Conservation (phyloP, 805 yeast genomes). For the Yamadazyma sp. region DNA sequence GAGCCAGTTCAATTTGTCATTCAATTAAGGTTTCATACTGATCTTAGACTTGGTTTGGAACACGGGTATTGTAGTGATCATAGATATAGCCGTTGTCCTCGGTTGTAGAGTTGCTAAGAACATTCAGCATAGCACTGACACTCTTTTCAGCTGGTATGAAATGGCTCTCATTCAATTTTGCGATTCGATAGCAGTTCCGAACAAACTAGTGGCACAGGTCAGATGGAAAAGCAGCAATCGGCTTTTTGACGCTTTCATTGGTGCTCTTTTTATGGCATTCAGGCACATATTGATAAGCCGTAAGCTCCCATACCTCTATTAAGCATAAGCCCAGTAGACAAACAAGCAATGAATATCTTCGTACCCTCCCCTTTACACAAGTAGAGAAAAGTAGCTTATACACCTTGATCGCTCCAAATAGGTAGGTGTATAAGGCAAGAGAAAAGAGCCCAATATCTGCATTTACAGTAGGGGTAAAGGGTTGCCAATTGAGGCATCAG, state of each 20-base stretch:
- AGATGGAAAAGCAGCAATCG: slow-evolving; percentile 35
- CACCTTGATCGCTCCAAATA: slow-evolving; percentile 1
- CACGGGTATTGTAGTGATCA: too few species aligned
- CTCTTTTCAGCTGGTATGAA: slow-evolving; percentile 1
- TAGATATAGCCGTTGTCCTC: slow-evolving; percentile 27
- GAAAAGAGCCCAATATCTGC: neutral
- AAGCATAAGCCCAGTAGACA: slow-evolving; percentile 16
- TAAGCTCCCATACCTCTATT: slow-evolving; percentile 22
- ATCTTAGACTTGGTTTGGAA: too few species aligned
- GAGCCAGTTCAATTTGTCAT: too few species aligned
- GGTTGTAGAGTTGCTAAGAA: slow-evolving; percentile 18
- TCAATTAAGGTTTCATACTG: too few species aligned
- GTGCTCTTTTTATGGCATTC: slow-evolving; percentile 11
- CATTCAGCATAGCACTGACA: slow-evolving; percentile 9
- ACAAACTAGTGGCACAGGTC: slow-evolving; percentile 39
- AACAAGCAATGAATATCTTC: slow-evolving; percentile 17
- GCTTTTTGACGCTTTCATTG: slow-evolving; percentile 15
- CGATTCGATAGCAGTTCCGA: neutral
- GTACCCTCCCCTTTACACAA: slow-evolving; percentile 3
- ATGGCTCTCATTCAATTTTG: slow-evolving; percentile 2
- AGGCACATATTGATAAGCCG: slow-evolving; percentile 36
- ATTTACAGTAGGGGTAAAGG: neutral
- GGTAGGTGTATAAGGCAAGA: slow-evolving; percentile 1
- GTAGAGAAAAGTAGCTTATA: slow-evolving; percentile 6
- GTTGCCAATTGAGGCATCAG: slow-evolving; percentile 18